phyloP scores from a whole-genome alignment of 2,329 filamentous ascomycete genomes.

The Thelonectria discophora region DNA sequence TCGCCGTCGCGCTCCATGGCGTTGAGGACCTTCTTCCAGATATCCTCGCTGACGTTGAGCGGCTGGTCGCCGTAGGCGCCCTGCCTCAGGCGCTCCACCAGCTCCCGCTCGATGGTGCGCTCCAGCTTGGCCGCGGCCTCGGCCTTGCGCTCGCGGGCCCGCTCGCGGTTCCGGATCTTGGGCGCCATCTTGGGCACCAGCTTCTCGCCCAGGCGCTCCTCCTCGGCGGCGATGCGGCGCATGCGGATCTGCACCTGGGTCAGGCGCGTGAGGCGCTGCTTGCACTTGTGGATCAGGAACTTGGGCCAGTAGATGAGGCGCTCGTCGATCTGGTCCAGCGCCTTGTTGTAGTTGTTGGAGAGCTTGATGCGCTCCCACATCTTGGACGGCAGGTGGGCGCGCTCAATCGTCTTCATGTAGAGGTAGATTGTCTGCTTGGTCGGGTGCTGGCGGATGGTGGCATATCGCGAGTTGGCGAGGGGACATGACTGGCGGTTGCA shows the following conservation, averaged over 20 bases:
- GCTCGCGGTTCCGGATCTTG: conserved; percentile 82
- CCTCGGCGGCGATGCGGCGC: conserved; percentile 85
- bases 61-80: conserved; percentile 95
- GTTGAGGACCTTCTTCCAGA: conserved; percentile 97
- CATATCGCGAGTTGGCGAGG: conserved; percentile 90
- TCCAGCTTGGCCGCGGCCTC: conserved; percentile 92
- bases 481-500: conserved; percentile 91
- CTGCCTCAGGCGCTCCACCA: conserved; percentile 88
- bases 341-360: conserved; percentile 88
- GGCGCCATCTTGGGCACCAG: conserved; percentile 89
- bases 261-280: conserved; percentile 90
- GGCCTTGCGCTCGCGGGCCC: conserved; percentile 78
- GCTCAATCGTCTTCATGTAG: conserved; percentile 96
- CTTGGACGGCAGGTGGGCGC: conserved; percentile 86
- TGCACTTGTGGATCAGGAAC: conserved; percentile 92
- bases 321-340: conserved; percentile 86
- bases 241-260: conserved; percentile 89
- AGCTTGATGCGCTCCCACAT: conserved; percentile 95
- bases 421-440: conserved; percentile 86
- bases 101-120: conserved; percentile 91
- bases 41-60: conserved; percentile 90
- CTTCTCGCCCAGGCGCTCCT: conserved; percentile 87
- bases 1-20: conserved; percentile 89
- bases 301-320: conserved; percentile 93
- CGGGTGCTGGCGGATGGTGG: conserved; percentile 86